Conservation (phyloP, 768 basidiomycete species). For the Dacryopinax primogenitus region DNA sequence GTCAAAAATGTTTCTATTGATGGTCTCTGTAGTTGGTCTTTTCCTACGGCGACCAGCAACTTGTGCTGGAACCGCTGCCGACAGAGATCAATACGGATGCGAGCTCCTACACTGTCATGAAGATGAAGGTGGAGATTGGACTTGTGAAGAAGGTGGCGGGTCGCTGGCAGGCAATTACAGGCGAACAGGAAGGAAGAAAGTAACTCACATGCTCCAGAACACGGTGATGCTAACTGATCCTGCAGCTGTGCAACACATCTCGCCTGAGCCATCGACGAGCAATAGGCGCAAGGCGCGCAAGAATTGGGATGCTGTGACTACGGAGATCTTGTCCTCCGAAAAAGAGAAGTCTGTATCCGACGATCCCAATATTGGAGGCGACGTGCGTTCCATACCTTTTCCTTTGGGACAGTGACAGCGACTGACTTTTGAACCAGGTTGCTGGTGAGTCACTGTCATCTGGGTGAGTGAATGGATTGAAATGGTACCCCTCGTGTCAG, state of each 20-base stretch:
- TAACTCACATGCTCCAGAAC: constrained; percentile 9
- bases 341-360: constrained; percentile 57
- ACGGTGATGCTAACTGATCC: neutral
- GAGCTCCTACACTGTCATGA: constrained; percentile 56
- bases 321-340: constrained; percentile 49
- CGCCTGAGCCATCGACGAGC: constrained; percentile 12
- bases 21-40: constrained; percentile 16
- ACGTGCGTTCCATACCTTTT: constrained; percentile 28
- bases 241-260: neutral
- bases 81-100: constrained; percentile 59
- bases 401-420: constrained; percentile 45
- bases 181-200: constrained; percentile 65
- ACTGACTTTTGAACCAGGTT: neutral
- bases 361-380: constrained; percentile 84
- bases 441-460: neutral
- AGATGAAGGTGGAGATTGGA: constrained; percentile 78
- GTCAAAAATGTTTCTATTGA: too few species aligned
- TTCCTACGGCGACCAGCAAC: constrained; percentile 48
- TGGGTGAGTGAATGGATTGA: neutral
- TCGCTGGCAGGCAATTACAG: constrained; percentile 63
- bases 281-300: constrained; percentile 38
- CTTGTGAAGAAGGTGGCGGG: constrained; percentile 54
- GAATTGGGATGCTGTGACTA: constrained; percentile 85
- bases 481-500: neutral
- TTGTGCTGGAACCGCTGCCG: constrained; percentile 66